phyloP scores from a whole-genome alignment of 768 basidiomycete species.

The Podaxis carcinomalis region DNA sequence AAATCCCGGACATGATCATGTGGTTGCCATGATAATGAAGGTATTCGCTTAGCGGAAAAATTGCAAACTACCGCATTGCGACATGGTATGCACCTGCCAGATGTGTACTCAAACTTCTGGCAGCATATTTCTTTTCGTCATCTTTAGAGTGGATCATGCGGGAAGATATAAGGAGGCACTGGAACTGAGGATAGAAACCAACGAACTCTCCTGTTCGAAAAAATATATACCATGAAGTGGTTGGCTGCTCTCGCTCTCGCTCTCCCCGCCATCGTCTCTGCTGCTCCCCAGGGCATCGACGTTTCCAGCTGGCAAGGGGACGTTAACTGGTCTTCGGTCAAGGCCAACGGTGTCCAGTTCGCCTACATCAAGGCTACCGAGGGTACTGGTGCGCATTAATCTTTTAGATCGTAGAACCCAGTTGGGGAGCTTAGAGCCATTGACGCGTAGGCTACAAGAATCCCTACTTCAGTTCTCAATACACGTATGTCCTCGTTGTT shows the following conservation, averaged over 20 bases:
- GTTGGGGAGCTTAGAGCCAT: not conserved
- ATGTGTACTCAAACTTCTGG: not conserved
- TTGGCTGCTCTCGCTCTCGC: slow-evolving; percentile 1
- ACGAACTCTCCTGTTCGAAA: not conserved
- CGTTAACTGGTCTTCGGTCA: slow-evolving; percentile 50
- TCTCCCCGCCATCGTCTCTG: slow-evolving; percentile 12
- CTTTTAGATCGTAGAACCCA: not conserved
- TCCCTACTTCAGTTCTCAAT: slow-evolving; percentile 40
- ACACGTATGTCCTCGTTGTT: not conserved
- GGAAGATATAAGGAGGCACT: not conserved
- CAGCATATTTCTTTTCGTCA: not conserved
- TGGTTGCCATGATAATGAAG: not conserved
- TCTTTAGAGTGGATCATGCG: not conserved
- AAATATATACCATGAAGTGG: not conserved
- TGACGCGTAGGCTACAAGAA: slow-evolving; percentile 28
- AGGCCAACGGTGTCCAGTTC: slow-evolving; percentile 47
- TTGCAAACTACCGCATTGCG: not conserved
- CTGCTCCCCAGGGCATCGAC: slow-evolving; percentile 47
- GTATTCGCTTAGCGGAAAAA: not conserved
- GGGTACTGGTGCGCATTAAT: slow-evolving; percentile 36
- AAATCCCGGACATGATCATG: not conserved
- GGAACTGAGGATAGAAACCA: not conserved
- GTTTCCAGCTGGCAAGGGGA: slow-evolving; percentile 46
- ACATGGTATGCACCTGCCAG: not conserved
- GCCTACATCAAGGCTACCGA: slow-evolving; percentile 70